Percentiles rank a stretch among this genome's conserved stretches.
Evolutionary conservation across 345 rosid genomes (phyloP).

Genomic region (Sapria himalayana): DNA sequence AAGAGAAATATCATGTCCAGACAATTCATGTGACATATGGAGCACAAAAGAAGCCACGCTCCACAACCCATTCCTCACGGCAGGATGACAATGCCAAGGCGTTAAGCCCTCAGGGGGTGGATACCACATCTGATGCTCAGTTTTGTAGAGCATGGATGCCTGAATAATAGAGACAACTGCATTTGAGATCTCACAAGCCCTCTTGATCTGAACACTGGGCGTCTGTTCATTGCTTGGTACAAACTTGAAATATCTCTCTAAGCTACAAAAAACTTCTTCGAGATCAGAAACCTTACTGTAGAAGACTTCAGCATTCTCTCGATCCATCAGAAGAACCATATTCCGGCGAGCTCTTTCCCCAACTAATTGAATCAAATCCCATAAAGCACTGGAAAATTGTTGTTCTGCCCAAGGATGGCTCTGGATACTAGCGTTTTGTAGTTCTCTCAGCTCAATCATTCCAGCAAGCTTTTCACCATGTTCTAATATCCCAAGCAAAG

Average conservation of each 20-base stretch:
- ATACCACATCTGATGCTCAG: slow-evolving; percentile 73
- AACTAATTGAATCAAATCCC: slow-evolving; percentile 85
- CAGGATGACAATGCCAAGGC: slow-evolving; percentile 51
- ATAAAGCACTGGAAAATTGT: slow-evolving; percentile 50
- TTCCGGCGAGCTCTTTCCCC: slow-evolving; percentile 74
- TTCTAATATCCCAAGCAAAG: slow-evolving; percentile 63
- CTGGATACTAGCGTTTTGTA: slow-evolving; percentile 50
- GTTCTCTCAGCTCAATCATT: slow-evolving; percentile 66
- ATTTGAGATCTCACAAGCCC: slow-evolving; percentile 63
- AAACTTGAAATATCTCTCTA: slow-evolving; percentile 49
- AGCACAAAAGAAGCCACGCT: slow-evolving; percentile 55
- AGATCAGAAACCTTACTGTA: slow-evolving; percentile 88
- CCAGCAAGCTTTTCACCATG: slow-evolving; percentile 94
- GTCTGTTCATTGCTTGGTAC: slow-evolving; percentile 39
- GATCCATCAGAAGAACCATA: slow-evolving; percentile 86
- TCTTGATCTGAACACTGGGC: slow-evolving; percentile 33
- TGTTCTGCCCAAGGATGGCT: slow-evolving; percentile 23
- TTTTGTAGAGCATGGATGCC: slow-evolving; percentile 43
- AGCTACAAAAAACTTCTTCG: slow-evolving; percentile 60
- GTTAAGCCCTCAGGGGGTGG: slow-evolving; percentile 77
- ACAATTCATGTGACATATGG: slow-evolving; percentile 31
- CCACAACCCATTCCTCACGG: slow-evolving; percentile 74
- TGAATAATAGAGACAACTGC: slow-evolving; percentile 46
- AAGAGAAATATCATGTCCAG: slow-evolving; percentile 33
- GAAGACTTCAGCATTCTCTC: slow-evolving; percentile 89